Conservation (phyloP, 768 basidiomycete species). For the Naganishia kalamii region DNA sequence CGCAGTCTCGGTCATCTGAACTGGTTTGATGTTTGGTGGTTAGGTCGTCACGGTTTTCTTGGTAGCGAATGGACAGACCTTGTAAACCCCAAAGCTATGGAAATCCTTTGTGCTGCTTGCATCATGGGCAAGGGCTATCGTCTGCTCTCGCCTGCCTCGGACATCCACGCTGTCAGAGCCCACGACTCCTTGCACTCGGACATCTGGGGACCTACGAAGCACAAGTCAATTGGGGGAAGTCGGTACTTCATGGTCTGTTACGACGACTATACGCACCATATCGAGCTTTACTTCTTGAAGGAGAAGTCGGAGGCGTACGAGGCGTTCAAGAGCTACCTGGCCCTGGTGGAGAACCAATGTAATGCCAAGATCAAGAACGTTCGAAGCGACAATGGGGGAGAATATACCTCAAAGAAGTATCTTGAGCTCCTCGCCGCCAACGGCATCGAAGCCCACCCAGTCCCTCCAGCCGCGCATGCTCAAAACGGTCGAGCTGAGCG, state of each 20-base stretch:
- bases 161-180: neutral
- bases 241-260: conserved; percentile 22
- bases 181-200: neutral
- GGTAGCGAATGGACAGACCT: neutral
- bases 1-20: neutral
- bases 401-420: conserved; percentile 21
- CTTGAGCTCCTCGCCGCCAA: neutral
- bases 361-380: too few species aligned
- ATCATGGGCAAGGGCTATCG: neutral
- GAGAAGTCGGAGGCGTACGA: conserved; percentile 24
- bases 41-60: neutral
- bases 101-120: neutral
- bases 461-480: conserved; percentile 26
- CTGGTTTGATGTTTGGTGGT: neutral
- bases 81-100: neutral
- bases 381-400: conserved; percentile 29
- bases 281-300: conserved; percentile 18
- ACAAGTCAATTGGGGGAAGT: neutral
- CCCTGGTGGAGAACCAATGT: conserved; percentile 18
- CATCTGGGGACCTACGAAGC: neutral
- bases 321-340: conserved; percentile 10
- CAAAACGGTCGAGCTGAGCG: conserved; percentile 27
- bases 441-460: conserved; percentile 3
- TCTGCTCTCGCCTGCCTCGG: neutral
- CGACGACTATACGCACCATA: conserved; percentile 19